phyloP scores from a whole-genome alignment of 371 early-diverging fungal genomes.

The Circinella umbellata region DNA sequence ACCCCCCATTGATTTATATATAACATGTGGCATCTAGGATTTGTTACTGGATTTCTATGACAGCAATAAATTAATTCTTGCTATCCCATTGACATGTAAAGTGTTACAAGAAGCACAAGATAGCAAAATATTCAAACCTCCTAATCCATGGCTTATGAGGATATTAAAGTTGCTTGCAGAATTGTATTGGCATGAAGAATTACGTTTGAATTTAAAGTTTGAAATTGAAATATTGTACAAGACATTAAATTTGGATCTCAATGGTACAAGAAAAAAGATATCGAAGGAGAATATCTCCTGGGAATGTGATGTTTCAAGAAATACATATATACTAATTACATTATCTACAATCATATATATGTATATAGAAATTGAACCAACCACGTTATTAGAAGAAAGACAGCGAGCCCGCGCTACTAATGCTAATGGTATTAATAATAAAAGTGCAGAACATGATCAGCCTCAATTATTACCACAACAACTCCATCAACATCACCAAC shows the following conservation, averaged over 20 bases:
- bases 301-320: too few relatives aligned
- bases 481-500: constrained; percentile 53
- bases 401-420: neutral
- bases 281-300: too few relatives aligned
- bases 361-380: constrained; percentile 68
- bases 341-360: neutral
- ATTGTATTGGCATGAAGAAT: constrained; percentile 89
- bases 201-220: constrained; percentile 94
- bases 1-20: too few relatives aligned
- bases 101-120: constrained; percentile 85
- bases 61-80: constrained; percentile 83
- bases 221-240: constrained; percentile 97
- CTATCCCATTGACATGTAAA: constrained; percentile 97
- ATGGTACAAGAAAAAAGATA: constrained; percentile 33
- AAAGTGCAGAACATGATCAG: constrained; percentile 65
- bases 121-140: constrained; percentile 90
- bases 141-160: constrained; percentile 97
- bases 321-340: neutral
- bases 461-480: constrained; percentile 67
- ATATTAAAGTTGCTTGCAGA: constrained; percentile 90
- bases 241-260: constrained; percentile 80
- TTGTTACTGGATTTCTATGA: constrained; percentile 89
- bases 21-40: constrained; percentile 52
- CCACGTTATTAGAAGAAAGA: constrained; percentile 66
- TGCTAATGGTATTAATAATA: neutral